A percentile compares a stretch with the other conserved stretches of the same genome.
phyloP scores from a whole-genome alignment of 2,329 filamentous ascomycete species.

The Aspergillus floridensis region DNA sequence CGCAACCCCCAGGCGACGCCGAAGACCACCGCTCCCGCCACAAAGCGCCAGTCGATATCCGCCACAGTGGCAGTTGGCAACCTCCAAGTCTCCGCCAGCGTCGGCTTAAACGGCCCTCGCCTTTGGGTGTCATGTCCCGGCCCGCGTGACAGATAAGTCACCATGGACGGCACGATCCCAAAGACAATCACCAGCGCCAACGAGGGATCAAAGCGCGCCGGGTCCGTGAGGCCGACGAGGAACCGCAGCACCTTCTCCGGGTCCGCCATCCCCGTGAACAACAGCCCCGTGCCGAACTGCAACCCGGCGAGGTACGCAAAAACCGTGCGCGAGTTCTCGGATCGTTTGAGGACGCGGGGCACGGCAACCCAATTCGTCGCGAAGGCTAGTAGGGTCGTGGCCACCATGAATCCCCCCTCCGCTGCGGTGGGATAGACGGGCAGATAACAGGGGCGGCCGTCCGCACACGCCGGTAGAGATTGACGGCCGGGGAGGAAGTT shows the following conservation, averaged over 20 bases:
- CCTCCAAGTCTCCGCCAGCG: conserved; percentile 42
- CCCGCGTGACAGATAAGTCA: conserved; percentile 32
- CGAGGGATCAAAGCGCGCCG: conserved; percentile 50
- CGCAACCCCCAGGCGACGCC: conserved; percentile 53
- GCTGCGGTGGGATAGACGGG: conserved; percentile 43
- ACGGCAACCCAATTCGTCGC: conserved; percentile 36
- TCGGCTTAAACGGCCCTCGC: conserved; percentile 31
- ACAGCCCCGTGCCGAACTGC: conserved; percentile 52
- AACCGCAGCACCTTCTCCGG: conserved; percentile 52
- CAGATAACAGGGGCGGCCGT: conserved; percentile 46
- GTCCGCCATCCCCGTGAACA: conserved; percentile 53
- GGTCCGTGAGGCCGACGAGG: conserved; percentile 45
- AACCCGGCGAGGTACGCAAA: conserved; percentile 49
- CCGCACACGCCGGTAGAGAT: conserved; percentile 41
- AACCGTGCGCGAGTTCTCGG: conserved; percentile 31
- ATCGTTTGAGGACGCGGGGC: conserved; percentile 28
- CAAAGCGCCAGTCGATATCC: conserved; percentile 50
- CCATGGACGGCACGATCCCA: conserved; percentile 48
- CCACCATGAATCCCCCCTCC: conserved; percentile 36
- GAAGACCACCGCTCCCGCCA: conserved; percentile 49
- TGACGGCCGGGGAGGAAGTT: conserved; percentile 35
- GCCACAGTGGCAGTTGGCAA: conserved; percentile 46
- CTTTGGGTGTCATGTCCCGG: conserved; percentile 23
- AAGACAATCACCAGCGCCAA: conserved; percentile 50
- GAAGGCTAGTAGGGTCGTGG: conserved; percentile 28